Evolutionary conservation across 1,284 basidiomycete species (phyloP).

Genomic region (Phlebopus sp.): DNA sequence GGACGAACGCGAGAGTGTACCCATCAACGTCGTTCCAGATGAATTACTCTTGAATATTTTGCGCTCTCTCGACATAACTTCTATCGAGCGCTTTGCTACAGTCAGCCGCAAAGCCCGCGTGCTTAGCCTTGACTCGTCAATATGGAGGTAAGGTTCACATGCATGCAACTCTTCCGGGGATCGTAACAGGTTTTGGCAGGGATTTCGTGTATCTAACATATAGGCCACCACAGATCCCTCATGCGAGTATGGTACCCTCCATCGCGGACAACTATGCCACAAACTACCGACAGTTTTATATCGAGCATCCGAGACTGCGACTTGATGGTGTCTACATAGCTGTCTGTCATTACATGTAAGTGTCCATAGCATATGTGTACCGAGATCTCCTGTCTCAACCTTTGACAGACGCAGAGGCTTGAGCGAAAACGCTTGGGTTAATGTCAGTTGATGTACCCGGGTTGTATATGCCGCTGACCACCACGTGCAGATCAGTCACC

Average conservation of each 20-base stretch:
- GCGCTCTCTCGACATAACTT: slow-evolving; percentile 55
- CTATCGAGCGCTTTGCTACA: slow-evolving; percentile 74
- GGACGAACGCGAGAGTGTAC: slow-evolving; percentile 56
- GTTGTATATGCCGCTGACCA: slow-evolving; percentile 5
- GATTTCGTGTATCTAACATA: slow-evolving; percentile 59
- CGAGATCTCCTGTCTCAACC: slow-evolving; percentile 1
- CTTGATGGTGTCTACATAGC: slow-evolving; percentile 89
- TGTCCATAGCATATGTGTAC: slow-evolving; percentile 3
- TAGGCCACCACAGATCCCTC: slow-evolving; percentile 66
- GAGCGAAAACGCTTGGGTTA: slow-evolving; percentile 81
- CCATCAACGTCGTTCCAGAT: slow-evolving; percentile 63
- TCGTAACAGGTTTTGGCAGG: slow-evolving; percentile 34
- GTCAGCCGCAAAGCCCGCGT: slow-evolving; percentile 73
- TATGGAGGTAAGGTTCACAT: slow-evolving; percentile 70
- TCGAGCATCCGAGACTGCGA: slow-evolving; percentile 81
- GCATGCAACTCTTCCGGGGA: not conserved
- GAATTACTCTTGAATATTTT: slow-evolving; percentile 74
- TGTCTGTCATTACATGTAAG: slow-evolving; percentile 81
- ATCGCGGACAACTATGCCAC: slow-evolving; percentile 52
- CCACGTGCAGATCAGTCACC: slow-evolving; percentile 54
- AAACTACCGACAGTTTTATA: slow-evolving; percentile 72
- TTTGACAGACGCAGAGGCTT: slow-evolving; percentile 64
- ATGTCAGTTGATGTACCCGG: slow-evolving; percentile 46
- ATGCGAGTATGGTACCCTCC: slow-evolving; percentile 42
- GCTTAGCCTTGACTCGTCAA: slow-evolving; percentile 59